Percentiles rank a stretch among this genome's conserved stretches.
phyloP scores from a whole-genome alignment of 1,139 yeast species.

The Waltiozyma sp. region DNA sequence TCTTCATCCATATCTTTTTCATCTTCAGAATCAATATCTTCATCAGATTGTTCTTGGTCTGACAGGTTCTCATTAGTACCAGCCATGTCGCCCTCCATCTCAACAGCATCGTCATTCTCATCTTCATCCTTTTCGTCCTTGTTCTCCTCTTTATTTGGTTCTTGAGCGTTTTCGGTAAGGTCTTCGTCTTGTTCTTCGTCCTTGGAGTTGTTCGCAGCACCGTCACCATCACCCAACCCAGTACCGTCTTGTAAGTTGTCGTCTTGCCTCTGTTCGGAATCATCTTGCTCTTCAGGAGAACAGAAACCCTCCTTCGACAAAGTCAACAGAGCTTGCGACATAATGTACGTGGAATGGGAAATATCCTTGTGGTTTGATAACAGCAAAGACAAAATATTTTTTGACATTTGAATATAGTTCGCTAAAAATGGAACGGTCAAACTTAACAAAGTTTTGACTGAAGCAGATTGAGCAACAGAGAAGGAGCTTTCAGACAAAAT shows the following conservation, averaged over 20 bases:
- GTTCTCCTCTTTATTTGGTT: slow-evolving; percentile 59
- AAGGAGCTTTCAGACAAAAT: slow-evolving; percentile 19
- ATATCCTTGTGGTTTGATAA: slow-evolving; percentile 38
- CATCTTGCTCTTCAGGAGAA: slow-evolving; percentile 73
- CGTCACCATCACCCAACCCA: slow-evolving; percentile 97
- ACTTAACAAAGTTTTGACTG: slow-evolving; percentile 32
- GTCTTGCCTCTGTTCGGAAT: slow-evolving; percentile 40
- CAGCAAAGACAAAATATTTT: slow-evolving; percentile 30
- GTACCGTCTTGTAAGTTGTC: slow-evolving; percentile 72
- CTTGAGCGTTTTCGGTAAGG: slow-evolving; percentile 78
- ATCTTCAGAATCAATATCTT: slow-evolving; percentile 38
- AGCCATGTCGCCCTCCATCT: slow-evolving; percentile 94
- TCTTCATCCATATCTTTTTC: slow-evolving; percentile 74
- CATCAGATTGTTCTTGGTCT: slow-evolving; percentile 52
- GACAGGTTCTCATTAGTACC: slow-evolving; percentile 79
- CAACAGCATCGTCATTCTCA: slow-evolving; percentile 68
- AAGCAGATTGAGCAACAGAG: slow-evolving; percentile 22
- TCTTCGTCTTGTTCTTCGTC: slow-evolving; percentile 93
- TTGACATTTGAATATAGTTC: slow-evolving; percentile 38
- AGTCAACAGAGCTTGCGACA: slow-evolving; percentile 44
- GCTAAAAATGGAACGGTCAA: slow-evolving; percentile 49
- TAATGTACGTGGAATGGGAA: slow-evolving; percentile 50
- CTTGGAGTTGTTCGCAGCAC: slow-evolving; percentile 68
- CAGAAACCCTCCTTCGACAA: slow-evolving; percentile 88
- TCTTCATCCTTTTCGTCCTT: slow-evolving; percentile 43